phyloP scores from a whole-genome alignment of 495 filamentous ascomycete genomes.

The Pyrenula massariospora region DNA sequence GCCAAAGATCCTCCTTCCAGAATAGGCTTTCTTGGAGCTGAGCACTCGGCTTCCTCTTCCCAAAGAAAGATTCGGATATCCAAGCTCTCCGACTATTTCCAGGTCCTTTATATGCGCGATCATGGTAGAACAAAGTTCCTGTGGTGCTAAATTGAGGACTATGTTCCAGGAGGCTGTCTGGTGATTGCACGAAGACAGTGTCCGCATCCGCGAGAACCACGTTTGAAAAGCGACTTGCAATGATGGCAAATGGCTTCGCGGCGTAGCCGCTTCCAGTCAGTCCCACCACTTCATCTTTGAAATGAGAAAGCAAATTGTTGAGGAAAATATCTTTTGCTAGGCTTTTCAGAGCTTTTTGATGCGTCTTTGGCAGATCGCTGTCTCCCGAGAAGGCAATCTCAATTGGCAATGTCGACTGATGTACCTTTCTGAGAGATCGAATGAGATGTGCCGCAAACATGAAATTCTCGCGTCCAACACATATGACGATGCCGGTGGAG shows the following conservation, averaged over 20 bases:
- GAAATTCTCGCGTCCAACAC: slow-evolving; percentile 2
- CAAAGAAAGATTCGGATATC: not conserved
- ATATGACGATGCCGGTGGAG: slow-evolving; percentile 4
- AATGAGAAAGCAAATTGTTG: slow-evolving; percentile 6
- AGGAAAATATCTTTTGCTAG: slow-evolving; percentile 2
- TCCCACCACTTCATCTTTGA: slow-evolving; percentile 5
- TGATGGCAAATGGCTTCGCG: slow-evolving; percentile 20
- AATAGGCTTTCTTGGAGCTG: slow-evolving; percentile 1
- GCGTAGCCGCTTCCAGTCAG: slow-evolving; percentile 8
- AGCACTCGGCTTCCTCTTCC: slow-evolving; percentile 1
- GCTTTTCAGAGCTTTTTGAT: slow-evolving; percentile 2
- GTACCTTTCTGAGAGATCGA: slow-evolving; percentile 6
- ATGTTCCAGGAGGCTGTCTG: slow-evolving; percentile 4
- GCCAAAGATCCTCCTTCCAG: not conserved
- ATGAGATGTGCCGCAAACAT: slow-evolving; percentile 7
- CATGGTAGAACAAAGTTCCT: slow-evolving; percentile 16
- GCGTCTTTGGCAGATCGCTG: slow-evolving; percentile 3
- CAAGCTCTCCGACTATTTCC: not conserved
- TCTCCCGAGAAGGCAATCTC: slow-evolving; percentile 12
- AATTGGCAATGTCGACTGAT: slow-evolving; percentile 7
- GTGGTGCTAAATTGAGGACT: slow-evolving; percentile 8
- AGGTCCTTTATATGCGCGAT: slow-evolving; percentile 5
- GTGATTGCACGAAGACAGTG: slow-evolving; percentile 14
- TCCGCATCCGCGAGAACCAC: slow-evolving; percentile 21
- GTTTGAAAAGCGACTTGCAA: slow-evolving; percentile 15